Evolutionary conservation across 2,329 filamentous ascomycete species (phyloP).

Genomic region (Curvularia hawaiiensis): DNA sequence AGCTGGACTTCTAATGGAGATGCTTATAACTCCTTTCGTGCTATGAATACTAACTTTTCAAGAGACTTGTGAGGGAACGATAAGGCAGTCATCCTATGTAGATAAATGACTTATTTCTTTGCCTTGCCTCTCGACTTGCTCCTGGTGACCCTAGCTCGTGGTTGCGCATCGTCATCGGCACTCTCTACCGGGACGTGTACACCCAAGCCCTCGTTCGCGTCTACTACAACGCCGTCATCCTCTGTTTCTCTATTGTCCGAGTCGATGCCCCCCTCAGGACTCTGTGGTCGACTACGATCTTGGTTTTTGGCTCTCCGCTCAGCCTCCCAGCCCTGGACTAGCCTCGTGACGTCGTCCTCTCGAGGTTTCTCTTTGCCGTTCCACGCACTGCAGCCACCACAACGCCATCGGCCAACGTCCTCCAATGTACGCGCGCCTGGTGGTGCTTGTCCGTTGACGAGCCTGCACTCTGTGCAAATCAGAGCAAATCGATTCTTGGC

Average conservation of each 20-base stretch:
- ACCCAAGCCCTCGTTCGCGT: constrained; percentile 25
- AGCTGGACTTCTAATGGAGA: neutral
- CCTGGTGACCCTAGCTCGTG: constrained; percentile 45
- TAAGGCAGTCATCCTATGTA: neutral
- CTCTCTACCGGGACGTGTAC: constrained; percentile 28
- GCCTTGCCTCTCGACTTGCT: constrained; percentile 50
- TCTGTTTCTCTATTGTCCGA: constrained; percentile 33
- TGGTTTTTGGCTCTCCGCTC: constrained; percentile 58
- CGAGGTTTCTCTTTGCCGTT: constrained; percentile 83
- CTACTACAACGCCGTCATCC: constrained; percentile 24
- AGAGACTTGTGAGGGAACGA: neutral
- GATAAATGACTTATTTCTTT: constrained; percentile 38
- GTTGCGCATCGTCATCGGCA: constrained; percentile 33
- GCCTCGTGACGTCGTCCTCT: constrained; percentile 66
- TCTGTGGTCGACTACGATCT: constrained; percentile 15
- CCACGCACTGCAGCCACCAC: constrained; percentile 78
- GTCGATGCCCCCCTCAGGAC: constrained; percentile 22
- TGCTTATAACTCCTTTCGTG: neutral
- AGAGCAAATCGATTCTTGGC: constrained; percentile 89
- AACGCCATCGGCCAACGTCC: constrained; percentile 87
- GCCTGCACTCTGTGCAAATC: constrained; percentile 79
- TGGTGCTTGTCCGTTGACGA: constrained; percentile 95
- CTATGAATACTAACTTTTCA: neutral
- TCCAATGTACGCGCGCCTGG: constrained; percentile 78
- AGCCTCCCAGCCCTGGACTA: constrained; percentile 47